phyloP scores from a whole-genome alignment of 1,139 yeast genomes.

The Pneumocystis canis region DNA sequence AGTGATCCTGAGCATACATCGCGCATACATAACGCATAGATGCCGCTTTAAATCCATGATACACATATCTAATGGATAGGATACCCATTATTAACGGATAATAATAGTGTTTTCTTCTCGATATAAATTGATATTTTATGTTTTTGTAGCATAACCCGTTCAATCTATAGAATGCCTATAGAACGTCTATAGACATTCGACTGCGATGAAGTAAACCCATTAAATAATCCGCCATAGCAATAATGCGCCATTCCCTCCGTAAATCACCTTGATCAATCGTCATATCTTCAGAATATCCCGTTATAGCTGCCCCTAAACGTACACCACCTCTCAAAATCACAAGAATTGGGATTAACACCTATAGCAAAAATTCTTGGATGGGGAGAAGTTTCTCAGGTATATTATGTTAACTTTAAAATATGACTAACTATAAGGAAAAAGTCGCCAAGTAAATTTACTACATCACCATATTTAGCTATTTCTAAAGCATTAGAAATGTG shows the following conservation, averaged over 20 bases:
- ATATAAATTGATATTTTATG: no score
- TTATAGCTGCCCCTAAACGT: background rate
- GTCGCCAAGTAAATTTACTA: conserved; percentile 78
- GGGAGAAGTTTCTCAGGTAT: conserved; percentile 90
- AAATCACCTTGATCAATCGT: no score
- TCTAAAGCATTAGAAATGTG: conserved; percentile 94
- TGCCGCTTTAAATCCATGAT: no score
- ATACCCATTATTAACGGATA: no score
- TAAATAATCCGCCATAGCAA: background rate
- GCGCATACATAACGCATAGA: no score
- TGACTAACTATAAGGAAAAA: background rate
- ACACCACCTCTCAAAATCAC: background rate
- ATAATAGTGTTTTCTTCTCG: no score
- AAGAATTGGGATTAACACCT: conserved; percentile 71
- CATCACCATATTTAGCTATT: conserved; percentile 84
- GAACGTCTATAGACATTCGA: no score
- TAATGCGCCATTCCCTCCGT: background rate
- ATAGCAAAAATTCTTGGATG: conserved; percentile 78
- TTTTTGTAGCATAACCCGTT: no score
- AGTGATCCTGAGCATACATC: no score
- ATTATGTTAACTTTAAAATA: background rate
- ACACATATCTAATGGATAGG: no score
- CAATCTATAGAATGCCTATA: no score
- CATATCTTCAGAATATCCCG: no score
- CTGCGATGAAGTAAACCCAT: background rate